Evolutionary conservation across 73 alveolate species (phyloP).

Genomic region (Uronychia setigera): DNA sequence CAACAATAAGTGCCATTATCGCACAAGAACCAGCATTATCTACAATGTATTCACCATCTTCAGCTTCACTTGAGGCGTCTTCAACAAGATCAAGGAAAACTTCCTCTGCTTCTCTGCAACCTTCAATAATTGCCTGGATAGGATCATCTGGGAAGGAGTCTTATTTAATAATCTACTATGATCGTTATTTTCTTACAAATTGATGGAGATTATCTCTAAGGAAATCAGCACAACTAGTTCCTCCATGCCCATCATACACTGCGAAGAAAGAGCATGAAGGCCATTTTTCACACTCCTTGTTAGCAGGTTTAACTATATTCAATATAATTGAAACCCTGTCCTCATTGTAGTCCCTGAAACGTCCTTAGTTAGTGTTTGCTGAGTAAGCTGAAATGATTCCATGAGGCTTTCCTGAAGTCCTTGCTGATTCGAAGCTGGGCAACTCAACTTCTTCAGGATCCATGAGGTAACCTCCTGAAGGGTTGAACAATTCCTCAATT

Average conservation of each 20-base stretch:
- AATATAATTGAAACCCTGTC: constrained; percentile 92
- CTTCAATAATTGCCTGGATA: constrained; percentile 32
- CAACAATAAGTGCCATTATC: constrained; percentile 81
- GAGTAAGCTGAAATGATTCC: constrained; percentile 91
- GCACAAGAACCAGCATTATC: constrained; percentile 98
- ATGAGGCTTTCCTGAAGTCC: constrained; percentile 64
- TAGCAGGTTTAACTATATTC: constrained; percentile 74
- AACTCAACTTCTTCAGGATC: constrained; percentile 41
- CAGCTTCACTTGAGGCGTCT: constrained; percentile 6
- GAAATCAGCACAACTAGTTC: constrained; percentile 95
- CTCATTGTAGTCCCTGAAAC: constrained; percentile 94
- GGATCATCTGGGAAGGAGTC: constrained; percentile 49
- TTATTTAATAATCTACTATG: constrained; percentile 46
- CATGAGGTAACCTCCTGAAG: constrained; percentile 7
- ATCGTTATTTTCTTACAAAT: constrained; percentile 22
- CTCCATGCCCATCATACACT: constrained; percentile 99
- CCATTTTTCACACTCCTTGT: constrained; percentile 71
- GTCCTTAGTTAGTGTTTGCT: constrained; percentile 95
- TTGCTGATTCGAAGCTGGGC: constrained; percentile 44
- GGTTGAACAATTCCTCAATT: neutral
- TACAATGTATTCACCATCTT: constrained; percentile 22
- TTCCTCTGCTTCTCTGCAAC: constrained; percentile 79
- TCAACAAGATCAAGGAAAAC: constrained; percentile 71
- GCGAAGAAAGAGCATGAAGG: constrained; percentile 97
- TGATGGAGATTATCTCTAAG: constrained; percentile 91